Evolutionary conservation across 1,139 yeast species (phyloP).

Genomic region (Suhomyces kunorum): DNA sequence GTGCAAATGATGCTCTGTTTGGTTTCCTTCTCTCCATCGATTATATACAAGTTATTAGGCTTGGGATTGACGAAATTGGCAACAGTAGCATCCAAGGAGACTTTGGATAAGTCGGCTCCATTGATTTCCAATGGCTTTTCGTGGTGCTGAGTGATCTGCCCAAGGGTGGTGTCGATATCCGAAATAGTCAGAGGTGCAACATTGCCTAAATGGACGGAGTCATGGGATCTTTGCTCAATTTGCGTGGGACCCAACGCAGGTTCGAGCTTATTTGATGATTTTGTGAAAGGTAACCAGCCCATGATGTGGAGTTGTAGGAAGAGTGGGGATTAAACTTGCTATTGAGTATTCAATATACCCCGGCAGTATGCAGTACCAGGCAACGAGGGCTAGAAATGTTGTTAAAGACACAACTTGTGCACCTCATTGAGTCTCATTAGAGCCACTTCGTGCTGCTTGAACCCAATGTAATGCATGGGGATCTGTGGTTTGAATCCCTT

Average conservation of each 20-base stretch:
- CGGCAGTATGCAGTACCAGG: background rate
- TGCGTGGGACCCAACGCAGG: conserved; percentile 19
- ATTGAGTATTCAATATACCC: background rate
- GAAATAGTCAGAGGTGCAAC: conserved; percentile 7
- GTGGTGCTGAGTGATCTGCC: conserved; percentile 31
- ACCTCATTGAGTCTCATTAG: conserved; percentile 39
- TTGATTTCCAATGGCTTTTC: conserved; percentile 16
- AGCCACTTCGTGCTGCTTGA: conserved; percentile 30
- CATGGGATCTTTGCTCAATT: conserved; percentile 41
- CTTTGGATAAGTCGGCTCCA: conserved; percentile 12
- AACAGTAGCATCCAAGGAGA: conserved; percentile 16
- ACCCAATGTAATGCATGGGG: conserved; percentile 24
- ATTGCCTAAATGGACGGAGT: conserved; percentile 24
- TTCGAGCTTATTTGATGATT: conserved; percentile 1
- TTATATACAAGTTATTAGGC: conserved; percentile 41
- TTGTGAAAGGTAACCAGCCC: conserved; percentile 30
- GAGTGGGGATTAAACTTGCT: conserved; percentile 4
- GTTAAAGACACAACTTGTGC: conserved; percentile 25
- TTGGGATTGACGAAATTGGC: conserved; percentile 24
- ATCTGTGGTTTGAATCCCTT: conserved; percentile 6
- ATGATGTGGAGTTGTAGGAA: conserved; percentile 13
- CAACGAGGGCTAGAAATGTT: background rate
- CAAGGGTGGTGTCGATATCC: conserved; percentile 42
- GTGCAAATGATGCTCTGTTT: conserved; percentile 48
- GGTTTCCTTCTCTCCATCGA: conserved; percentile 46